Evolutionary conservation across 495 filamentous ascomycete species (phyloP).

Genomic region (Xylaria grammica): DNA sequence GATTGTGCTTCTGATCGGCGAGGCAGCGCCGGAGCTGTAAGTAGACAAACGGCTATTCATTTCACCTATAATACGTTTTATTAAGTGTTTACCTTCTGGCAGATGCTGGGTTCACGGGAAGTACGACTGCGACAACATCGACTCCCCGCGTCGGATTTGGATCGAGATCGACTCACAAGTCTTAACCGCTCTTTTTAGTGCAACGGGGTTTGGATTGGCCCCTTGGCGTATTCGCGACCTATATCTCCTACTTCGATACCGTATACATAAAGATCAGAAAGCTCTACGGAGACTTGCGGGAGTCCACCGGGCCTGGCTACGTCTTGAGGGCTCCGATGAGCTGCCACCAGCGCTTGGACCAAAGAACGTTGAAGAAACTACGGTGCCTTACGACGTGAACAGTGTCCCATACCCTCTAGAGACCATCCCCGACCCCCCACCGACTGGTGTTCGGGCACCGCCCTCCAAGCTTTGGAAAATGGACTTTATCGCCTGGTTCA

Average conservation of each 20-base stretch:
- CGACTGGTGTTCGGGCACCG: constrained; percentile 68
- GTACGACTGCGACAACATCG: constrained; percentile 72
- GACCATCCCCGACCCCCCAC: constrained; percentile 59
- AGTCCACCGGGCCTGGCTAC: constrained; percentile 73
- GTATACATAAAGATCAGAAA: constrained; percentile 55
- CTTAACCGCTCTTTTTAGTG: constrained; percentile 83
- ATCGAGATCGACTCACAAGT: constrained; percentile 86
- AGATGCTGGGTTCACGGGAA: constrained; percentile 48
- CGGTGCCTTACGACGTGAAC: constrained; percentile 34
- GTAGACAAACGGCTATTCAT: too few relatives aligned
- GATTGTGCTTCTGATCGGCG: constrained; percentile 82
- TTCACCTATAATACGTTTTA: too few relatives aligned
- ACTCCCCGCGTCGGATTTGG: constrained; percentile 77
- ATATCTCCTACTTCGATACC: constrained; percentile 69
- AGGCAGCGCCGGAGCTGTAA: constrained; percentile 82
- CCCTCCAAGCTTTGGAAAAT: constrained; percentile 75
- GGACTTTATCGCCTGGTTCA: constrained; percentile 78
- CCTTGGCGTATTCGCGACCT: constrained; percentile 86
- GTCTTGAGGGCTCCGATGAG: constrained; percentile 62
- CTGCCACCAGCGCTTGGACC: constrained; percentile 50
- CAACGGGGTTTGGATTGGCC: constrained; percentile 81
- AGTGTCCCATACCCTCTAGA: constrained; percentile 61
- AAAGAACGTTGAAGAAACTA: constrained; percentile 49
- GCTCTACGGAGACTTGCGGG: constrained; percentile 66
- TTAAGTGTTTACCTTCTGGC: too few relatives aligned